These are phyloP conservation scores for Ulota crispa DNA, from an alignment of 225 moss, liverwort and hornwort genomes.

Conservation along the genomic window DNA sequence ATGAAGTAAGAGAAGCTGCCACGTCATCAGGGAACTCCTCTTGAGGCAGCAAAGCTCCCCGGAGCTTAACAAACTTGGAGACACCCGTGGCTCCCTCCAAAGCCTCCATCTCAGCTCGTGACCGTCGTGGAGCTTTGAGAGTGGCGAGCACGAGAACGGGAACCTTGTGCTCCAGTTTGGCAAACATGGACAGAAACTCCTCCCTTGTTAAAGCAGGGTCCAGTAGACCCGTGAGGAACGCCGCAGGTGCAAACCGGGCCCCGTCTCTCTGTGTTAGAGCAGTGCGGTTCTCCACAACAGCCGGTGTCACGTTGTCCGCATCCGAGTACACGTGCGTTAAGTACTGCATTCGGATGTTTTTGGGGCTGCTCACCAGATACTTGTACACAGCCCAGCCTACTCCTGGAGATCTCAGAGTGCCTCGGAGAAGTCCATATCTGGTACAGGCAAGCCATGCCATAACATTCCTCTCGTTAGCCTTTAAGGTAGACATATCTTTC, in stretches of 20 bases:
- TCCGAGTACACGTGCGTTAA: conserved; percentile 89
- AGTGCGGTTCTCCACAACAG: conserved; percentile 71
- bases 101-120: conserved; percentile 81
- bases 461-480: neutral
- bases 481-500: no score
- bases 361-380: conserved; percentile 82
- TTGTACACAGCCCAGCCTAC: conserved; percentile 98
- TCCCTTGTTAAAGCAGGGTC: conserved; percentile 73
- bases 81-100: conserved; percentile 67
- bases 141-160: conserved; percentile 63
- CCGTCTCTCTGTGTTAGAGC: conserved; percentile 82
- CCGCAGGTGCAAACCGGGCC: conserved; percentile 84
- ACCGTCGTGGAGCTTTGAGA: conserved; percentile 69
- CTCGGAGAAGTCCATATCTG: conserved; percentile 78
- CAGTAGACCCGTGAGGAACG: conserved; percentile 80
- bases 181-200: conserved; percentile 69
- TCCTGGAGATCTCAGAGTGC: conserved; percentile 71
- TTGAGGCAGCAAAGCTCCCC: conserved; percentile 70
- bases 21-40: conserved; percentile 73
- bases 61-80: conserved; percentile 59
- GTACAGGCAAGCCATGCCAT: neutral
- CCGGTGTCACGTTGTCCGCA: conserved; percentile 75
- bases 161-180: conserved; percentile 58
- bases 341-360: conserved; percentile 83
- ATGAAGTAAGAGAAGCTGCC: conserved; percentile 26